Conservation (phyloP, 2,329 filamentous ascomycete species). For the Celoporthe dispersa region DNA sequence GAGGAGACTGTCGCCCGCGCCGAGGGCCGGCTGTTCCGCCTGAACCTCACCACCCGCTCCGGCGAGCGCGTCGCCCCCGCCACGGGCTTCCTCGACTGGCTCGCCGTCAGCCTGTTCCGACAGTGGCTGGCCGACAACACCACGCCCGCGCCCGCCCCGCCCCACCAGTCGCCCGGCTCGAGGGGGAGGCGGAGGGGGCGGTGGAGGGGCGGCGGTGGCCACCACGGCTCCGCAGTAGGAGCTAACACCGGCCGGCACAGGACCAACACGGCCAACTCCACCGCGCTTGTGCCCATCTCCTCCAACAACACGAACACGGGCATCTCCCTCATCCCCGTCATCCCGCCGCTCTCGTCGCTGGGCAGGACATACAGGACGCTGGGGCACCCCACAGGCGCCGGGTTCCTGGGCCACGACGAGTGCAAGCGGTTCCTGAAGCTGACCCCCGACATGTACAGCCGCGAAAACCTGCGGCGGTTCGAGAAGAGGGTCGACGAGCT, state of each 20-base stretch:
- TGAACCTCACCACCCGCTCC: conserved; percentile 76
- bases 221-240: no score
- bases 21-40: conserved; percentile 80
- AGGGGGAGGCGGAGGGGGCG: background rate
- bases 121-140: conserved; percentile 95
- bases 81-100: conserved; percentile 86
- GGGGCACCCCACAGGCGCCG: conserved; percentile 61
- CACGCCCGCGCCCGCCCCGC: conserved; percentile 65
- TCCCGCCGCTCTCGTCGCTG: conserved; percentile 58
- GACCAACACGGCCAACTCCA: conserved; percentile 23
- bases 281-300: conserved; percentile 17
- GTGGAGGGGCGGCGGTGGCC: no score
- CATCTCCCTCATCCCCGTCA: conserved; percentile 29
- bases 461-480: conserved; percentile 84
- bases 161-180: conserved; percentile 36
- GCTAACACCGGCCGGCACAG: conserved; percentile 28
- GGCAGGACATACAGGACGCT: conserved; percentile 80
- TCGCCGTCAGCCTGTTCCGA: conserved; percentile 83
- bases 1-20: conserved; percentile 80
- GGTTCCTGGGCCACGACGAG: conserved; percentile 82
- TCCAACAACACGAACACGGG: background rate
- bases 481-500: conserved; percentile 88
- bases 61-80: conserved; percentile 82
- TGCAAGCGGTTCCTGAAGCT: conserved; percentile 89
- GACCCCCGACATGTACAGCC: conserved; percentile 78